phyloP scores from a whole-genome alignment of 345 rosid genomes.

The Rhodomyrtus tomentosa region DNA sequence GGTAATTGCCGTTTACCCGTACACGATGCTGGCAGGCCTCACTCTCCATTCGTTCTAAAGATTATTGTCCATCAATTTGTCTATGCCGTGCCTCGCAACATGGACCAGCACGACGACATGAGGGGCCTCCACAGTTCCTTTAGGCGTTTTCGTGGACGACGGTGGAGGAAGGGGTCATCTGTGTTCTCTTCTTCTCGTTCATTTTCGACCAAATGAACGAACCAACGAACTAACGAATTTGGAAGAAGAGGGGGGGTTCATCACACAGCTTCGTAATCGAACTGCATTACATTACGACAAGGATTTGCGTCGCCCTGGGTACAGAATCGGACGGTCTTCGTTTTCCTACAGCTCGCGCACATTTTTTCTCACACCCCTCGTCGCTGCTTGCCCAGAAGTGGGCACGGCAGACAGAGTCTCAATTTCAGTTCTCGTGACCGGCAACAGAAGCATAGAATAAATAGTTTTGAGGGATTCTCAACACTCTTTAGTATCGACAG shows the following conservation, averaged over 20 bases:
- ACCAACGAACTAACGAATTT: not conserved
- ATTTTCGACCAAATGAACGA: not conserved
- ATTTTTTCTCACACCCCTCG: not conserved
- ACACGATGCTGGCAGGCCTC: too few species aligned
- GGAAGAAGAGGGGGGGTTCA: too few species aligned
- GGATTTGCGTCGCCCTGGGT: not conserved
- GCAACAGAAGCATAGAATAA: not conserved
- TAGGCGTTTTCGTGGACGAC: too few species aligned
- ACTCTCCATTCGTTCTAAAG: too few species aligned
- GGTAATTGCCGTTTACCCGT: too few species aligned
- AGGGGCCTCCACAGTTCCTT: too few species aligned
- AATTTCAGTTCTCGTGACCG: not conserved
- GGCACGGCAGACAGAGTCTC: not conserved
- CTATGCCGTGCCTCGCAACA: too few species aligned
- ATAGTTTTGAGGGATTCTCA: not conserved
- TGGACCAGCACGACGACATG: too few species aligned
- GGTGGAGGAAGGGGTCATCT: not conserved
- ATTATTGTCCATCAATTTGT: too few species aligned
- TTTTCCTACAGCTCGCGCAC: not conserved
- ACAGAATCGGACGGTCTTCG: not conserved
- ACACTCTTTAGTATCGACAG: not conserved
- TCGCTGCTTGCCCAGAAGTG: not conserved
- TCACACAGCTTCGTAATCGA: not conserved
- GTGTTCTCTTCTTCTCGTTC: not conserved
- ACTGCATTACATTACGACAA: not conserved